A percentile compares a stretch with the other conserved stretches of the same genome.
Evolutionary conservation across 495 filamentous ascomycete genomes (phyloP).

Genomic region (Trichoderma erinaceum): DNA sequence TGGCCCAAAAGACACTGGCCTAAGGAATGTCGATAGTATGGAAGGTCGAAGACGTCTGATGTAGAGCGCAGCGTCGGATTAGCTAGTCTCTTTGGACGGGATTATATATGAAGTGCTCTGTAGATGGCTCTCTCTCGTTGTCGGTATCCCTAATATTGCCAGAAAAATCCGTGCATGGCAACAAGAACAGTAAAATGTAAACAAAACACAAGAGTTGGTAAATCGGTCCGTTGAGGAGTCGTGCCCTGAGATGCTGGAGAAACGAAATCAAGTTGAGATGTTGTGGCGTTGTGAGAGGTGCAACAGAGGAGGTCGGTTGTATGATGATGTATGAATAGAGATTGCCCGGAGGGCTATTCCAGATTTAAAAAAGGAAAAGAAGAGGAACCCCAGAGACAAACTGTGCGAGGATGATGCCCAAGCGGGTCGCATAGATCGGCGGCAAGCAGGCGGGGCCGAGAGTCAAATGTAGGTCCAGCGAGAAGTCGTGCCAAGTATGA

Average conservation of each 20-base stretch:
- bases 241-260: neutral
- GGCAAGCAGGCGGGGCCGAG: slow-evolving; percentile 10
- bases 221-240: slow-evolving; percentile 1
- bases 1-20: neutral
- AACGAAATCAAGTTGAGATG: slow-evolving; percentile 1
- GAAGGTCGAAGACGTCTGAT: neutral
- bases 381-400: slow-evolving; percentile 7
- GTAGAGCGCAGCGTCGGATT: neutral
- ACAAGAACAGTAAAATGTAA: slow-evolving; percentile 1
- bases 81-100: neutral
- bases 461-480: neutral
- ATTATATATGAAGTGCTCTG: slow-evolving; percentile 5
- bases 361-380: neutral
- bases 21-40: neutral
- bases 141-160: neutral
- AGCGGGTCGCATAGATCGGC: slow-evolving; percentile 10
- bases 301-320: neutral
- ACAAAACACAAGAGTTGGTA: neutral
- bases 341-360: slow-evolving; percentile 4
- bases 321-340: neutral
- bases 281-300: neutral
- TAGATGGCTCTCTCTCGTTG: neutral
- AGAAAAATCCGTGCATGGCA: neutral
- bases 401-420: slow-evolving; percentile 11
- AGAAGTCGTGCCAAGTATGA: neutral